Conservation (phyloP, 2,329 filamentous ascomycete genomes). For the Thielaviopsis cerberus region DNA sequence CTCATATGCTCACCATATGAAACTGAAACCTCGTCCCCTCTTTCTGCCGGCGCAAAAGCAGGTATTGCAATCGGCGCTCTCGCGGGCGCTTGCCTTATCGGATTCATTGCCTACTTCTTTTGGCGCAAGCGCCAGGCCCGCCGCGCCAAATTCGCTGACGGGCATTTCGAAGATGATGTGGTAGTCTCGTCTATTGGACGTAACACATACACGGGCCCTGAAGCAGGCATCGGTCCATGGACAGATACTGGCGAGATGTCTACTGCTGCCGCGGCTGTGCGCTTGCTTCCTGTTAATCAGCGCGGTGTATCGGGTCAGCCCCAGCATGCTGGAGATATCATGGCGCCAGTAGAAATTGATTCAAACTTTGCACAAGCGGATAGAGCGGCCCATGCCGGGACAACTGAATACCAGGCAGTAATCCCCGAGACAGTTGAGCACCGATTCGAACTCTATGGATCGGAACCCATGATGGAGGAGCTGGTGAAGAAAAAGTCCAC, state of each 20-base stretch:
- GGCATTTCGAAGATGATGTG: constrained; percentile 9
- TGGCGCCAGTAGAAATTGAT: constrained; percentile 34
- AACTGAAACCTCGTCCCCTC: constrained; percentile 18
- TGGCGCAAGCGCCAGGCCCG: constrained; percentile 20
- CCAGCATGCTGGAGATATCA: constrained; percentile 30
- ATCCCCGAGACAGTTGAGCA: constrained; percentile 17
- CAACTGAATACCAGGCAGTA: constrained; percentile 1
- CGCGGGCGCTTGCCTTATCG: constrained; percentile 24
- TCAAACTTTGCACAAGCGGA: constrained; percentile 17
- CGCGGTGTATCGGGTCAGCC: constrained; percentile 24
- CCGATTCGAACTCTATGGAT: constrained; percentile 28
- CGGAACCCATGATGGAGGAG: constrained; percentile 13
- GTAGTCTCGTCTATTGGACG: constrained; percentile 17
- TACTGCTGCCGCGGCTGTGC: neutral
- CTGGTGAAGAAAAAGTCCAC: neutral
- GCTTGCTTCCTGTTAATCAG: constrained; percentile 15
- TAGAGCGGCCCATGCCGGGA: neutral
- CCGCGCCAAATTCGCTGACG: constrained; percentile 11
- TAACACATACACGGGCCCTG: constrained; percentile 26
- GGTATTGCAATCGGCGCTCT: constrained; percentile 38
- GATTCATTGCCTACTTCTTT: constrained; percentile 19
- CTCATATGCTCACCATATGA: constrained; percentile 23
- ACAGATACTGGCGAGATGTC: constrained; percentile 21
- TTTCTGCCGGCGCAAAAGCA: constrained; percentile 33
- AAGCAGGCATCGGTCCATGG: constrained; percentile 28